Evolutionary conservation across 495 filamentous ascomycete species (phyloP).

Genomic region (Aspergillus panamensis): DNA sequence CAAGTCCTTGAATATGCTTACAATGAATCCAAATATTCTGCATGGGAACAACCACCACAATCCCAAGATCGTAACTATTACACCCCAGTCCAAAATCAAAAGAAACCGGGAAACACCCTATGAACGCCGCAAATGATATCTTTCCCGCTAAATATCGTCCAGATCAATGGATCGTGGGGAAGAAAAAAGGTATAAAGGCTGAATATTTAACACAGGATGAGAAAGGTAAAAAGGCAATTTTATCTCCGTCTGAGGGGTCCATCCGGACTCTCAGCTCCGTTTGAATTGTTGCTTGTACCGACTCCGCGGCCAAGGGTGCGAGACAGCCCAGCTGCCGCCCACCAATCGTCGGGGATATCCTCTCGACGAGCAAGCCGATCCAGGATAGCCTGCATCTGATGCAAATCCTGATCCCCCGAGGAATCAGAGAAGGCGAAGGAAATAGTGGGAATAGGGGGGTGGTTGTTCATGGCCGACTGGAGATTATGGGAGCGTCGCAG

Average conservation of each 20-base stretch:
- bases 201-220: conserved; percentile 18
- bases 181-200: conserved; percentile 7
- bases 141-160: conserved; percentile 15
- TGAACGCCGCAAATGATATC: conserved; percentile 12
- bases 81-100: neutral
- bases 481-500: conserved; percentile 29
- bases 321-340: conserved; percentile 66
- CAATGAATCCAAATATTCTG: conserved; percentile 5
- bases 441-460: conserved; percentile 39
- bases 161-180: neutral
- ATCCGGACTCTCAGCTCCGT: conserved; percentile 24
- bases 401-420: conserved; percentile 44
- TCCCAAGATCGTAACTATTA: neutral
- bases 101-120: conserved; percentile 12
- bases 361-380: conserved; percentile 60
- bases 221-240: conserved; percentile 7
- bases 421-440: conserved; percentile 35
- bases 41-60: neutral
- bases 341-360: conserved; percentile 75
- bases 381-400: conserved; percentile 65
- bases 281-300: conserved; percentile 25
- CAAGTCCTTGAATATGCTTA: conserved; percentile 4
- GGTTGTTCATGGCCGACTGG: conserved; percentile 38
- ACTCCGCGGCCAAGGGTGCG: conserved; percentile 45
- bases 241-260: conserved; percentile 17